Percentiles rank a stretch among this genome's conserved stretches.
Evolutionary conservation across 495 filamentous ascomycete species (phyloP).

Genomic region (Penicillium simplicissimum): DNA sequence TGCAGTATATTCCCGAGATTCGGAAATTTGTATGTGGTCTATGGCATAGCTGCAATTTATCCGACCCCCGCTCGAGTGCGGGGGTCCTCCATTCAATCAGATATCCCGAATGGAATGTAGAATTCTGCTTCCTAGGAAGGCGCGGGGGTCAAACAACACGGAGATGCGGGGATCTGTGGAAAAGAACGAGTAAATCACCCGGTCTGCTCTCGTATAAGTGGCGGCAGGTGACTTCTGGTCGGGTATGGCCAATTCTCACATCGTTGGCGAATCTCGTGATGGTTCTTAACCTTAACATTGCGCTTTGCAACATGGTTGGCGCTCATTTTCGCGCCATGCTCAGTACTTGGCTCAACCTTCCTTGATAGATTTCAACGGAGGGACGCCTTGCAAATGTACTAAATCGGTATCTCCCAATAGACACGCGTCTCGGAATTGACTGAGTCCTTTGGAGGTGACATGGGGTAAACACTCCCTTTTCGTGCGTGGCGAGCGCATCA

Average conservation of each 20-base stretch:
- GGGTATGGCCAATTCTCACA: background rate
- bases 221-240: background rate
- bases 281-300: background rate
- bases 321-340: background rate
- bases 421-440: background rate
- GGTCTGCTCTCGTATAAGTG: background rate
- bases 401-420: background rate
- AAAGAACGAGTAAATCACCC: background rate
- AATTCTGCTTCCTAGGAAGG: background rate
- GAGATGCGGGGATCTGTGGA: background rate
- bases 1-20: background rate
- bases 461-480: constrained; percentile 71
- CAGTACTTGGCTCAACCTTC: background rate
- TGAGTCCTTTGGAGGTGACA: constrained; percentile 43
- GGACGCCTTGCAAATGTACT: constrained; percentile 18
- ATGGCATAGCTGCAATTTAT: background rate
- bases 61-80: background rate
- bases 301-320: background rate
- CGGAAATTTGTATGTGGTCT: background rate
- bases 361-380: background rate
- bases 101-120: background rate
- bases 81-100: constrained; percentile 15
- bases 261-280: background rate
- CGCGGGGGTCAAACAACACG: background rate
- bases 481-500: constrained; percentile 61